Base-by-base conservation (phyloP, 768 basidiomycete genomes). In the Solioccasus polychromus region DNA sequence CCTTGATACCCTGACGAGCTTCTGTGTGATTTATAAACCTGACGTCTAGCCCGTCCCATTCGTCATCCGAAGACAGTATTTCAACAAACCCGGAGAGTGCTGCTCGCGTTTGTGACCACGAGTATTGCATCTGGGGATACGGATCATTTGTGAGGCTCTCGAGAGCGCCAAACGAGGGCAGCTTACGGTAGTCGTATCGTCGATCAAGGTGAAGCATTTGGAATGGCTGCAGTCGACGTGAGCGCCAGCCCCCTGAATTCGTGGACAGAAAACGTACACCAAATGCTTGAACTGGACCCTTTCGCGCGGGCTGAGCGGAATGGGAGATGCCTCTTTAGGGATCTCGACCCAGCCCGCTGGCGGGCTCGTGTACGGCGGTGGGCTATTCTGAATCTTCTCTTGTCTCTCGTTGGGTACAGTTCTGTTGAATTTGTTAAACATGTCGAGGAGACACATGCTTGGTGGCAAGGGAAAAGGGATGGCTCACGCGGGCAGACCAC, bases 191-290 rank as follows among this genome's bases (percentile, higher is more conserved):
- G 40, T 23, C 12, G 44, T 49, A 42, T 61, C 60, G 28, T 61
- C 60, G 22, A 61, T 44, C 47, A 61, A 48, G 22, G 46, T 23
- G 17, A 62, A 59, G 40, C 41, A 61, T 7, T 59, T 51, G 37
- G 59, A 43, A 9, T 44, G 49, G 40, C 59, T 61, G 11, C 12
- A 42, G 8, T 4, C 23, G n/a, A 10, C 14, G 19, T 60, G 15
- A 60, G 15, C 11, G 3, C 12, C 9, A 36, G 8, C 12, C 46
- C 36, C 17, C 9, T 8, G 6, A 3, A 15, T 36, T 41, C 25
- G 8, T 10, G 32, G 34, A n/a, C n/a, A 11, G 24, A 36, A 31
- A 15, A 53, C 59, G 3, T 45, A 62, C 59, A 37, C 22, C 8
- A 61, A 38, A 30, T 53, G n/a, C 8, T 48, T 32, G 26, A 51